These are phyloP conservation scores for Phanerochaete carnosa DNA, from an alignment of 768 basidiomycete genomes.

Conservation along the genomic window DNA sequence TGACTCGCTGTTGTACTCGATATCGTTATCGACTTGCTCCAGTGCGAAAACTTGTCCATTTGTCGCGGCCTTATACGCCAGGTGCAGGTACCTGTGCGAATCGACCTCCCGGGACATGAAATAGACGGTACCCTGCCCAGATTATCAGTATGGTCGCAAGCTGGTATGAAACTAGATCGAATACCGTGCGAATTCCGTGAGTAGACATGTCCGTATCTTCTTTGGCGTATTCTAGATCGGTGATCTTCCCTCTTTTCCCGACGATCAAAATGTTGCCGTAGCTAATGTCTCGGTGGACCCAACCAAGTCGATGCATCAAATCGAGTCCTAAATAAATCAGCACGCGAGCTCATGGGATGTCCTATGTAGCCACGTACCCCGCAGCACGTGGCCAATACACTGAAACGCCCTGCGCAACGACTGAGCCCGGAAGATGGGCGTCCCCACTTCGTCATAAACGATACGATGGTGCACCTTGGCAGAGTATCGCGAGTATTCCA, in stretches of 20 bases:
- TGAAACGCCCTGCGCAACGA: neutral
- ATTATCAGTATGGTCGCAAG: neutral
- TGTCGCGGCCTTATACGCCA: neutral
- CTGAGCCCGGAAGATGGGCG: neutral
- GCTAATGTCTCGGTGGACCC: constrained; percentile 7
- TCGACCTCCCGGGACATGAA: constrained; percentile 6
- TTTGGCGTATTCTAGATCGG: constrained; percentile 10
- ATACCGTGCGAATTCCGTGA: neutral
- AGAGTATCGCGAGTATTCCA: neutral
- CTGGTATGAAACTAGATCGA: neutral
- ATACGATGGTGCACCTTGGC: neutral
- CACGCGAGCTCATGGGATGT: too few relatives aligned
- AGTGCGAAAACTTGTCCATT: neutral
- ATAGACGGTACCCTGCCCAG: constrained; percentile 1
- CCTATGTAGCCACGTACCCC: neutral
- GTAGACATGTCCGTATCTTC: neutral
- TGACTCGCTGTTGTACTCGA: neutral
- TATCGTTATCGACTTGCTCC: neutral
- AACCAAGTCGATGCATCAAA: neutral
- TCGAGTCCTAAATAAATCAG: neutral
- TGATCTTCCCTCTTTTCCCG: neutral
- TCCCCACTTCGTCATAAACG: neutral
- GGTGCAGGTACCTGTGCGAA: neutral
- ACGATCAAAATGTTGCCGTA: neutral
- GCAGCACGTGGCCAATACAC: neutral